Base-by-base conservation (phyloP, 352 stramenopile genomes). In the Ophiocytium majus region DNA sequence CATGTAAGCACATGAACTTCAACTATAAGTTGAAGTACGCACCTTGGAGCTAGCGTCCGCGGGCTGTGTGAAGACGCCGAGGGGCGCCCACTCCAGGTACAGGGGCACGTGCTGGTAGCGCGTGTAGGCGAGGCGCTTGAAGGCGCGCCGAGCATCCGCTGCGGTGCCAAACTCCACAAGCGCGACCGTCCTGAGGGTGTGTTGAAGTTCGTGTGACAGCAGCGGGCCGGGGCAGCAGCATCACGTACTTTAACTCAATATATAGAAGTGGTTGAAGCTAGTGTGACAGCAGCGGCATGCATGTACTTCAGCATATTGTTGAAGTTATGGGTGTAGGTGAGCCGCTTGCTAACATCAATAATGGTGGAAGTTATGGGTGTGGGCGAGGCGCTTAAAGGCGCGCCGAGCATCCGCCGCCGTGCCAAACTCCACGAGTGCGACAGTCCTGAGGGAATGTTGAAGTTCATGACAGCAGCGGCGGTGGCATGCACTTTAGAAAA, bases 31-130 rank as follows among this genome's bases (percentile, higher is more conserved):
- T 5, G 5, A 57, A 5, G 5, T 14, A 5, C 43, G 5, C 43
- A 57, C 43, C 43, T 57, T 5, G 5, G 5, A 14, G 43, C 5
- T 14, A 5, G 5, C 14, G 43, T 5, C 5, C 43, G 43, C 43
- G 5, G 5, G 5, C 66, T 78, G 5, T 34, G 0, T 76, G 81
- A 84, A 37, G 34, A 85, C 79, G 63, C 81, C 82, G 33, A 93
- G 74, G 0, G 96, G 96, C 35, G 97, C 97, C 96, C 96, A 99
- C 90, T 99, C 97, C 14, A 99, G 90, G 88, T 99, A 99, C 0
- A 99, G 90, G 74, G 97, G 97, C 49, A 99, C 95, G 84, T 98
- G 93, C 89, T 99, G 95, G 89, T 98, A 99, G 85, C 97, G 96
- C 79, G 95, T 97, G 92, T 99, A 99, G n/a, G 97, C 96, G 34